Base-by-base conservation (phyloP, 2,329 filamentous ascomycete genomes). In the Alternaria sp. region DNA sequence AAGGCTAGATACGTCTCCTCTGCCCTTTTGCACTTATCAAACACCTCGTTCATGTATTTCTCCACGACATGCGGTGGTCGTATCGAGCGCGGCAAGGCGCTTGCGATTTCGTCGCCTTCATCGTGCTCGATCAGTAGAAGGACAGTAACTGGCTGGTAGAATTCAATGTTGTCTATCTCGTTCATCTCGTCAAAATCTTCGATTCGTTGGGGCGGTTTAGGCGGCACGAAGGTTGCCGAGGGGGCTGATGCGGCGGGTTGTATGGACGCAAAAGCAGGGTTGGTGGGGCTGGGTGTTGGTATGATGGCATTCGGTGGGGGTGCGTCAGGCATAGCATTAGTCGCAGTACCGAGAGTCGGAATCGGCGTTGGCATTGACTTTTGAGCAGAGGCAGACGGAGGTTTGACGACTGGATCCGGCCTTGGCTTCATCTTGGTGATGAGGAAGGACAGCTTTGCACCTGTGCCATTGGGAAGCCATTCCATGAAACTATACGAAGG, bases 401-500 rank as follows among this genome's bases (percentile, higher is more conserved):
- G 61, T 65, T 65, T 70, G 71, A 15, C 63, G 59, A 20, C 65
- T 69, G 89, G 89, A 30, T 68, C 71, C 68, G 60, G 72, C 68
- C 65, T 76, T 43, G 55, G 81, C 80, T 60, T 91, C 76, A 90
- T 90, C 53, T 91, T 89, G 6, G 92, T 90, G 63, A 94, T 88
- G 11, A 96, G 82, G 74, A 95, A 96, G 1, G 91, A 94, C 4
- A 90, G 90, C 46, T 93, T 86, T 2, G 92, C 86, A 61, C 89
- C 85, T 55, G 88, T 87, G 3, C 87, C 87, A 5, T 79, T 78
- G n/a, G 84, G 84, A 2, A 89, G 82, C 73, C 88, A 89, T 75
- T 96, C 92, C 54, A 95, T 78, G 33, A 95, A 90, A 78, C 90
- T 92, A 75, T 92, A 90, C 69, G 90, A 92, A 3, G 92, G 92